Conservation (phyloP, 176 grass and related monocot genomes). For the Echinochloa phyllopogon region DNA sequence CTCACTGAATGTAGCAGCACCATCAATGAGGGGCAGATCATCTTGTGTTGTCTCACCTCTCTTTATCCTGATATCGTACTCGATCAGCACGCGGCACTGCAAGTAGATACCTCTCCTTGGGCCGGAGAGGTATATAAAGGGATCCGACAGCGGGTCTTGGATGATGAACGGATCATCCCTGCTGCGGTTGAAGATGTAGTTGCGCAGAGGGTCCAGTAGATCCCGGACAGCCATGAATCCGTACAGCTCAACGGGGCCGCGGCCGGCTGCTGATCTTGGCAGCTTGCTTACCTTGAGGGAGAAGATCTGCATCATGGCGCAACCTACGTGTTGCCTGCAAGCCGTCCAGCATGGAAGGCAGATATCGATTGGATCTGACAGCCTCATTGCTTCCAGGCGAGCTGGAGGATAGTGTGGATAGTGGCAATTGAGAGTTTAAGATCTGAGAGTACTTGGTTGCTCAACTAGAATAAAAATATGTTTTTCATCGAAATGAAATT, state of each 20-base stretch:
- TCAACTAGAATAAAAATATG: background rate
- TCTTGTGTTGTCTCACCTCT: background rate
- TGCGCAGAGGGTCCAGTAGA: background rate
- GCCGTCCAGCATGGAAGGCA: background rate
- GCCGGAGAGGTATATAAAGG: slow-evolving; percentile 3
- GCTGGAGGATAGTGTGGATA: background rate
- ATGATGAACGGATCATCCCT: background rate
- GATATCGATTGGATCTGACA: background rate
- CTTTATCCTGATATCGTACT: slow-evolving; percentile 7
- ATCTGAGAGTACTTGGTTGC: too few relatives aligned
- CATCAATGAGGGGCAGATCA: background rate
- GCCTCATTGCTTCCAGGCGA: background rate
- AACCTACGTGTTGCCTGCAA: background rate
- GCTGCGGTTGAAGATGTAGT: background rate
- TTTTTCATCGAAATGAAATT: background rate
- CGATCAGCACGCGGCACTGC: background rate
- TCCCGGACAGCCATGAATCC: slow-evolving; percentile 2
- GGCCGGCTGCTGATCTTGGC: background rate
- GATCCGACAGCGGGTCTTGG: background rate
- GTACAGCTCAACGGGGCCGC: background rate
- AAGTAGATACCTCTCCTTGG: background rate
- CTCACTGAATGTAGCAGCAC: background rate
- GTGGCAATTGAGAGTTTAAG: too few relatives aligned
- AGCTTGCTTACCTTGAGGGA: background rate
- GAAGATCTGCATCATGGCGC: background rate